Evolutionary conservation across 805 yeast genomes (phyloP).

Genomic region (Wickerhamomyces tratensis): DNA sequence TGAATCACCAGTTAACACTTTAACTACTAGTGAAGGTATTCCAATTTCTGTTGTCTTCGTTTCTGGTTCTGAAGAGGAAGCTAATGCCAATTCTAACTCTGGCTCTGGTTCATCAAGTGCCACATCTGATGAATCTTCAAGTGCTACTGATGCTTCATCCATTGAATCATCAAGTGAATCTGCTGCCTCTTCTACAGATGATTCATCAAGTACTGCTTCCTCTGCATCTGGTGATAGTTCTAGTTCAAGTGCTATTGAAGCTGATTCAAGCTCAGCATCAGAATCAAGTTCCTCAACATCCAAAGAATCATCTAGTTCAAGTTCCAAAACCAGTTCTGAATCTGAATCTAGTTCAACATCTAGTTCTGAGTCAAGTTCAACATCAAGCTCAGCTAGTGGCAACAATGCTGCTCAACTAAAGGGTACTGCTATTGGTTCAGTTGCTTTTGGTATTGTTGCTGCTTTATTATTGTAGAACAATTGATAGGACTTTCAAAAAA

Average conservation of each 20-base stretch:
- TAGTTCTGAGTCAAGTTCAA: too few species aligned
- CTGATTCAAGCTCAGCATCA: too few species aligned
- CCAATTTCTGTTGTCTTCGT: background rate
- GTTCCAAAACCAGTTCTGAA: too few species aligned
- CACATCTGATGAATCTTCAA: background rate
- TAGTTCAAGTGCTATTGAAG: too few species aligned
- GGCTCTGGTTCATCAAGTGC: constrained; percentile 26
- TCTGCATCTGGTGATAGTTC: background rate
- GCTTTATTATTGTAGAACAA: background rate
- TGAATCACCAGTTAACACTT: background rate
- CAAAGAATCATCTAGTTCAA: too few species aligned
- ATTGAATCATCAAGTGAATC: background rate
- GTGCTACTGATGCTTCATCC: background rate
- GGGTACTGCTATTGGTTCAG: background rate
- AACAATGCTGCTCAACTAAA: too few species aligned
- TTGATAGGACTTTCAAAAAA: too few species aligned
- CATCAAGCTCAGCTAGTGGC: too few species aligned
- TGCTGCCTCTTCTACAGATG: background rate
- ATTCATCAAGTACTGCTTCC: background rate
- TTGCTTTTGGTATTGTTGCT: background rate
- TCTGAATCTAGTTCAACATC: too few species aligned
- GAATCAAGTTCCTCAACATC: too few species aligned
- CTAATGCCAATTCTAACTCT: constrained; percentile 18
- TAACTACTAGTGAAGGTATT: background rate
- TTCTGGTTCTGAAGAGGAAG: background rate